Conservation (phyloP, 768 basidiomycete species). For the Jaapia argillacea region DNA sequence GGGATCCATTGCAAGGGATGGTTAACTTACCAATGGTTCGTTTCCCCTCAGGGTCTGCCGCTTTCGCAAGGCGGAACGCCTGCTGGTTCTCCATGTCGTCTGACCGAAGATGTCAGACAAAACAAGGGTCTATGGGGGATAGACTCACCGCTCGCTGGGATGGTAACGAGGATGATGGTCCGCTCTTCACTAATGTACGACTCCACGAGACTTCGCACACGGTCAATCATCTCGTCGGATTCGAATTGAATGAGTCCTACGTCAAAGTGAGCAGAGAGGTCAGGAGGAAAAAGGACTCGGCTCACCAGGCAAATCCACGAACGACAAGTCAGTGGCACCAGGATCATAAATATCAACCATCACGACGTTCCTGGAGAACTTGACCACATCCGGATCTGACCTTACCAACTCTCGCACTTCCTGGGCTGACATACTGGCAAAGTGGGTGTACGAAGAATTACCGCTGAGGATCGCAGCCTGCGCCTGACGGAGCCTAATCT, state of each 20-base stretch:
- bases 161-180: slow-evolving; percentile 53
- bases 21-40: slow-evolving; percentile 47
- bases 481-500: slow-evolving; percentile 33
- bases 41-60: slow-evolving; percentile 40
- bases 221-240: slow-evolving; percentile 24
- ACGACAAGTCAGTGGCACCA: slow-evolving; percentile 10
- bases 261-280: too few species aligned
- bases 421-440: slow-evolving; percentile 13
- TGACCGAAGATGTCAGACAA: slow-evolving; percentile 12
- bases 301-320: slow-evolving; percentile 17
- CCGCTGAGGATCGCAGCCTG: slow-evolving; percentile 34
- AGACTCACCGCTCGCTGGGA: slow-evolving; percentile 50
- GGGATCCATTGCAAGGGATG: too few species aligned
- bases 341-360: slow-evolving; percentile 20
- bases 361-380: slow-evolving; percentile 21
- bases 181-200: slow-evolving; percentile 36
- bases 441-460: slow-evolving; percentile 6
- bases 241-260: slow-evolving; percentile 52
- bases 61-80: slow-evolving; percentile 42
- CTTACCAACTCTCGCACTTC: slow-evolving; percentile 17
- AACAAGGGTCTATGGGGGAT: neutral
- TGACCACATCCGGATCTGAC: slow-evolving; percentile 14
- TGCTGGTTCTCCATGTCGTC: slow-evolving; percentile 62
- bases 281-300: slow-evolving; percentile 15
- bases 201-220: slow-evolving; percentile 40